phyloP scores from a whole-genome alignment of 2,329 filamentous ascomycete genomes.

The Fusarium albidum region DNA sequence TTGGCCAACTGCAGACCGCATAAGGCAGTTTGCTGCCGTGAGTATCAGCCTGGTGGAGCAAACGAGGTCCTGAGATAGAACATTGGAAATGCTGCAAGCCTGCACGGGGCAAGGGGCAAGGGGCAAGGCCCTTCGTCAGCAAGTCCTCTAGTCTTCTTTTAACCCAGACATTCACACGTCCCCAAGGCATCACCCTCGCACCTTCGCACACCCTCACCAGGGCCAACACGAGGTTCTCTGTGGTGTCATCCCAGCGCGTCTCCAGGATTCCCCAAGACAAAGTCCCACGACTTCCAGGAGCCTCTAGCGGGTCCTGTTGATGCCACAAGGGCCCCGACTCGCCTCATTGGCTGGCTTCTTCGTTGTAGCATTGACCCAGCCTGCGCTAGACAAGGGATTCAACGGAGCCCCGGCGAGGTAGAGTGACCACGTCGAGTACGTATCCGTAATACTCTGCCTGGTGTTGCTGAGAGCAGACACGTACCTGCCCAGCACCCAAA shows the following conservation, averaged over 20 bases:
- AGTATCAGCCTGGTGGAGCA: constrained; percentile 29
- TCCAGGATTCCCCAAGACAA: constrained; percentile 44
- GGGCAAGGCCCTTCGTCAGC: constrained; percentile 32
- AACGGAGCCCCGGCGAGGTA: constrained; percentile 15
- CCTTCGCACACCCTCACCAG: constrained; percentile 28
- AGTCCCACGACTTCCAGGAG: constrained; percentile 35
- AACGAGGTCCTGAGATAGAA: constrained; percentile 15
- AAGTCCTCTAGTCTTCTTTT: constrained; percentile 10
- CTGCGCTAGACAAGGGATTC: constrained; percentile 42
- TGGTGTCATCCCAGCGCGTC: constrained; percentile 38
- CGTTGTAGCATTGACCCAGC: constrained; percentile 42
- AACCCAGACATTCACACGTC: constrained; percentile 25
- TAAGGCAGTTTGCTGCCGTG: constrained; percentile 4
- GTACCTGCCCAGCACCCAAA: constrained; percentile 9
- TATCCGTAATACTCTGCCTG: constrained; percentile 10
- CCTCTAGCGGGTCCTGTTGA: constrained; percentile 42
- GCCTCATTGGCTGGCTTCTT: constrained; percentile 40
- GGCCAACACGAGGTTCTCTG: constrained; percentile 39
- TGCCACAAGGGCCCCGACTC: constrained; percentile 29
- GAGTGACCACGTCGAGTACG: constrained; percentile 26
- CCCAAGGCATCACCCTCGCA: constrained; percentile 13
- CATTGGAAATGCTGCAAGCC: constrained; percentile 30
- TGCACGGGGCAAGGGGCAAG: constrained; percentile 34
- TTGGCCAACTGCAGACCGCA: constrained; percentile 2
- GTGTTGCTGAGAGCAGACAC: constrained; percentile 1